phyloP scores from a whole-genome alignment of 768 basidiomycete genomes.

The Peribolospora baueri region DNA sequence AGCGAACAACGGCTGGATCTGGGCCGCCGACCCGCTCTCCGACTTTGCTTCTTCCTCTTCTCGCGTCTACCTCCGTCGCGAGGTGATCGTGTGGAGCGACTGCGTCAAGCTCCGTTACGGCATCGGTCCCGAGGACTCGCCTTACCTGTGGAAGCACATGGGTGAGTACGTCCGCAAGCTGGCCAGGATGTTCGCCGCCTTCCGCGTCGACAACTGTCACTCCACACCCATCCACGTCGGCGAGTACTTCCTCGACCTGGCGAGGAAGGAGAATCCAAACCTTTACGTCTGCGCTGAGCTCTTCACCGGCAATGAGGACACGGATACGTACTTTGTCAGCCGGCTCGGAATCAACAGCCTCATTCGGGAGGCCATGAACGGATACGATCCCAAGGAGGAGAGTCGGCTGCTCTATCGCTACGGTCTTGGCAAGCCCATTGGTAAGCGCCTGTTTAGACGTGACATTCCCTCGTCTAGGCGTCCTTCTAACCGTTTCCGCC shows the following conservation, averaged over 20 bases:
- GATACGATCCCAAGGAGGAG: constrained; percentile 57
- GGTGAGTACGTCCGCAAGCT: constrained; percentile 54
- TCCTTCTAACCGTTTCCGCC: not conserved
- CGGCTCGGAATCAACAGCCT: constrained; percentile 79
- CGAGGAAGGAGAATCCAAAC: constrained; percentile 64
- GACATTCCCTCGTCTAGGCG: not conserved
- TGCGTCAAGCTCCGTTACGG: constrained; percentile 97
- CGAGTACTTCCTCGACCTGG: constrained; percentile 74
- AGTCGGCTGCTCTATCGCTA: constrained; percentile 69
- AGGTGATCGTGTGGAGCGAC: constrained; percentile 94
- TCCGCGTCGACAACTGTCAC: constrained; percentile 95
- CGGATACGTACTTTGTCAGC: constrained; percentile 73
- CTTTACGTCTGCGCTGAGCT: constrained; percentile 94
- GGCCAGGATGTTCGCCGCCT: constrained; percentile 70
- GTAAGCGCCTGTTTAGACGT: constrained; percentile 22
- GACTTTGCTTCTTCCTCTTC: constrained; percentile 85
- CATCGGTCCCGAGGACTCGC: constrained; percentile 47
- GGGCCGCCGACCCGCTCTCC: constrained; percentile 75
- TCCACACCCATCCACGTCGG: constrained; percentile 94
- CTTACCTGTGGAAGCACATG: constrained; percentile 89
- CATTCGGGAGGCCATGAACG: constrained; percentile 72
- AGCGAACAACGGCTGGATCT: constrained; percentile 99
- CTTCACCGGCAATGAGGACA: constrained; percentile 86
- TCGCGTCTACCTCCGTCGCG: constrained; percentile 79
- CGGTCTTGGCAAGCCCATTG: constrained; percentile 81